Evolutionary conservation across 345 rosid genomes (phyloP).

Genomic region (Ceriops zippeliana): DNA sequence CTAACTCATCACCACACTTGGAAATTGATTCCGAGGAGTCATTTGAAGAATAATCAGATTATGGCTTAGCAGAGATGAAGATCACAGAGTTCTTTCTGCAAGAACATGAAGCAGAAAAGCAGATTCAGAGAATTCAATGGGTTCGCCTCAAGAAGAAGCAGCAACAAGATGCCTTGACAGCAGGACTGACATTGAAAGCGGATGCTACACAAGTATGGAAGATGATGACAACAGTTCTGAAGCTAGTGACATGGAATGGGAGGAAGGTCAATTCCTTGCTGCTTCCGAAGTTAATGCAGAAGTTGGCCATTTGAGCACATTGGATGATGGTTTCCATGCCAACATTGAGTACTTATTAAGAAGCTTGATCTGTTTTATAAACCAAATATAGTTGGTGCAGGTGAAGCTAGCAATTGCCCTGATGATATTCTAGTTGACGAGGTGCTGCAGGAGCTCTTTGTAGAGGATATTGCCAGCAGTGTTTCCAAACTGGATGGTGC

Average conservation of each 20-base stretch:
- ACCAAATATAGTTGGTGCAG: slow-evolving; percentile 10
- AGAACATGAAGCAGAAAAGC: slow-evolving; percentile 13
- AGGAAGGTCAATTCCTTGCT: slow-evolving; percentile 23
- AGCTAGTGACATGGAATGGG: slow-evolving; percentile 50
- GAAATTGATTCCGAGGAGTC: slow-evolving; percentile 34
- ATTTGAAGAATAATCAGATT: neutral
- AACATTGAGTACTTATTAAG: slow-evolving; percentile 13
- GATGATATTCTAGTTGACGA: slow-evolving; percentile 25
- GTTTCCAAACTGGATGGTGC: slow-evolving; percentile 15
- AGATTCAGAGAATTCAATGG: slow-evolving; percentile 10
- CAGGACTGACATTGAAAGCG: slow-evolving; percentile 18
- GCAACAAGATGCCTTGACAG: slow-evolving; percentile 3
- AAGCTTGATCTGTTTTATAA: slow-evolving; percentile 12
- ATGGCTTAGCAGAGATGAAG: neutral
- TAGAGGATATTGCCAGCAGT: slow-evolving; percentile 19
- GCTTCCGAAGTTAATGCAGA: slow-evolving; percentile 22
- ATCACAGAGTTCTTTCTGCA: neutral
- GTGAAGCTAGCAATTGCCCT: slow-evolving; percentile 13
- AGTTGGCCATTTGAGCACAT: neutral
- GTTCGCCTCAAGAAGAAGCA: slow-evolving; percentile 18
- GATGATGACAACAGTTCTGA: slow-evolving; percentile 25
- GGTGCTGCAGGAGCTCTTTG: slow-evolving; percentile 19
- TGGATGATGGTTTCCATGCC: no score
- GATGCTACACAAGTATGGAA: slow-evolving; percentile 17
- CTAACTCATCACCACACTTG: slow-evolving; percentile 26